Conservation (phyloP, 2,329 filamentous ascomycete species). For the Dryadomyces quercus-mongolicae region DNA sequence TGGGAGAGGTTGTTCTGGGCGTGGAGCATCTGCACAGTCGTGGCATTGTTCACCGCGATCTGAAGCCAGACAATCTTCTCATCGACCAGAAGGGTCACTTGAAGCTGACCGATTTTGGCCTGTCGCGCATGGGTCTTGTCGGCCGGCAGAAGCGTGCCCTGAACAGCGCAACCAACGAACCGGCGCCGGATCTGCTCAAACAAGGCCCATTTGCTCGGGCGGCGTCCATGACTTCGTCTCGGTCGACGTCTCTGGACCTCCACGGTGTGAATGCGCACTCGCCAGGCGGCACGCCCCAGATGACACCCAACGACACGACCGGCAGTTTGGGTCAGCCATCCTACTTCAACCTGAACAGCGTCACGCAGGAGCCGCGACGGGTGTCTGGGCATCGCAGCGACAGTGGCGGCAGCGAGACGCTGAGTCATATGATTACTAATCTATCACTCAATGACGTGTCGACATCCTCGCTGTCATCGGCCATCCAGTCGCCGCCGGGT, state of each 20-base stretch:
- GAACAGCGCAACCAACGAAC: constrained; percentile 62
- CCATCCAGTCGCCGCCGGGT: constrained; percentile 51
- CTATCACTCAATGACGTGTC: constrained; percentile 60
- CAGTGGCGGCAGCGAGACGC: constrained; percentile 76
- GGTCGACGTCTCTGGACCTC: constrained; percentile 87
- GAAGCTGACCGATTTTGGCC: constrained; percentile 93
- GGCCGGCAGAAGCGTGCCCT: constrained; percentile 91
- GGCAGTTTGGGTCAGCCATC: constrained; percentile 69
- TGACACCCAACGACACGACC: constrained; percentile 62
- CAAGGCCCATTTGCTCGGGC: constrained; percentile 82
- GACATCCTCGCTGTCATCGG: constrained; percentile 24
- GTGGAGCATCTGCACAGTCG: constrained; percentile 91
- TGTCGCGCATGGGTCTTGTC: constrained; percentile 93
- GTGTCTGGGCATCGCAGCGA: constrained; percentile 81
- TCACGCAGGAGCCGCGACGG: constrained; percentile 44
- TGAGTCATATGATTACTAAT: constrained; percentile 70
- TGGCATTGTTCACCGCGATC: constrained; percentile 89
- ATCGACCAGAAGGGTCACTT: constrained; percentile 96
- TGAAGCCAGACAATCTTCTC: constrained; percentile 93
- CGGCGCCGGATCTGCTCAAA: constrained; percentile 85
- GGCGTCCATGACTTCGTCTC: constrained; percentile 75
- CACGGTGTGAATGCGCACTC: constrained; percentile 51
- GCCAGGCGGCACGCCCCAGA: constrained; percentile 72
- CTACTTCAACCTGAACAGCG: constrained; percentile 68
- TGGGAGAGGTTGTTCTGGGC: constrained; percentile 91